Conservation (phyloP, 805 yeast species). For the Metschnikowia matae region DNA sequence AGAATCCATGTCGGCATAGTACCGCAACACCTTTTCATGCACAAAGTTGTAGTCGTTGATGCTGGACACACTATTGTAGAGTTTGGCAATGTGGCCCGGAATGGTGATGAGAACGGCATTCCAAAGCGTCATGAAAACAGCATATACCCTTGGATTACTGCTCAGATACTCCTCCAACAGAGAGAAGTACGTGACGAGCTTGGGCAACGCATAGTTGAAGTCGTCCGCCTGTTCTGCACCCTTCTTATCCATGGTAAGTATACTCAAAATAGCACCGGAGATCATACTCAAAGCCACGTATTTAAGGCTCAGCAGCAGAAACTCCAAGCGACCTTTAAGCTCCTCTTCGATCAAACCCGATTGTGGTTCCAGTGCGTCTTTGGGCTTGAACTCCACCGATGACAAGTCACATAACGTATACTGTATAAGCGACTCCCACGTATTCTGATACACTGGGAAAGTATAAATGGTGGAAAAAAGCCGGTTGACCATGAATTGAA, state of each 20-base stretch:
- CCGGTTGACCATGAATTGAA: constrained; percentile 10
- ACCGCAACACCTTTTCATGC: constrained; percentile 22
- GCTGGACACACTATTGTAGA: constrained; percentile 24
- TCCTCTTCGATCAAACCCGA: constrained; percentile 20
- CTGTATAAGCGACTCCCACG: constrained; percentile 38
- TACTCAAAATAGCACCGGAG: constrained; percentile 34
- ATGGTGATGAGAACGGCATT: constrained; percentile 18
- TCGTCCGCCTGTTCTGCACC: constrained; percentile 16
- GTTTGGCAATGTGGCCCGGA: constrained; percentile 19
- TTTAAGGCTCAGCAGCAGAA: constrained; percentile 21
- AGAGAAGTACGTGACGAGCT: constrained; percentile 23
- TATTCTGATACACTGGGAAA: constrained; percentile 27
- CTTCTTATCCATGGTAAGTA: constrained; percentile 24
- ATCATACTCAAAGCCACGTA: constrained; percentile 34
- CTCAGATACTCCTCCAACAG: constrained; percentile 22
- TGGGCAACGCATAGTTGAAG: constrained; percentile 17
- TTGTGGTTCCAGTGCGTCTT: constrained; percentile 14
- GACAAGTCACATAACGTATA: constrained; percentile 45
- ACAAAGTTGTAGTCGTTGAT: constrained; percentile 26
- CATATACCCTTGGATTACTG: constrained; percentile 16
- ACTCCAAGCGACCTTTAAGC: constrained; percentile 27
- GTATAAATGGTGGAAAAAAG: constrained; percentile 32
- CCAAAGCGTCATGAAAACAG: constrained; percentile 26
- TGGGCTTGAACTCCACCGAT: constrained; percentile 22
- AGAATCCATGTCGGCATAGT: constrained; percentile 15